phyloP scores from a whole-genome alignment of 2,329 filamentous ascomycete species.

The Exophiala sideris region DNA sequence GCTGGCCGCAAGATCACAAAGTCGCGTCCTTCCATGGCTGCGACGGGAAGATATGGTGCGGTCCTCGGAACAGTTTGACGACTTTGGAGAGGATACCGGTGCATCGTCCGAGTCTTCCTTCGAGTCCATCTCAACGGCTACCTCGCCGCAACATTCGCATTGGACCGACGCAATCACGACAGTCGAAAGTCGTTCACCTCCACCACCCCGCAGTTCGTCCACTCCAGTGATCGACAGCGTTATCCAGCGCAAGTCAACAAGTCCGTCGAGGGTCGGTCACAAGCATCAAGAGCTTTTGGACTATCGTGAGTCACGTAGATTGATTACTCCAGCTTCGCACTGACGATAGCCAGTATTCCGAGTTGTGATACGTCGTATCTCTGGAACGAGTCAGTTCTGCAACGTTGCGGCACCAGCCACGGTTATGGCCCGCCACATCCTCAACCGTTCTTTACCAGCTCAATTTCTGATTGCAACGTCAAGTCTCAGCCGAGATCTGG shows the following conservation, averaged over 20 bases:
- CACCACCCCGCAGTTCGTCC: not conserved
- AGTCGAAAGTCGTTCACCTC: not conserved
- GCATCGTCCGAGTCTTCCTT: conserved; percentile 2
- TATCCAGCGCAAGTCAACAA: not conserved
- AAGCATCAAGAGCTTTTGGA: not conserved
- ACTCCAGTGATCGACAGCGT: not conserved
- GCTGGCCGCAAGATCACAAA: conserved; percentile 10
- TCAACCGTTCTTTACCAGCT: not conserved
- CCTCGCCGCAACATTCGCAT: conserved; percentile 10
- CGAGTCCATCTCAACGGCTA: conserved; percentile 4
- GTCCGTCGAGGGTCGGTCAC: not conserved
- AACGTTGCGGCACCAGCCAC: conserved; percentile 4
- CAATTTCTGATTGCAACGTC: conserved; percentile 11
- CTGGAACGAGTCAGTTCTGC: conserved; percentile 2
- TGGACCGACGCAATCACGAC: not conserved
- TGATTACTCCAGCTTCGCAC: not conserved
- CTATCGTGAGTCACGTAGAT: not conserved
- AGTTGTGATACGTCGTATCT: conserved; percentile 5
- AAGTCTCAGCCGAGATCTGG: conserved; percentile 7
- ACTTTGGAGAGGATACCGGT: not conserved
- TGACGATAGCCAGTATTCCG: conserved; percentile 1
- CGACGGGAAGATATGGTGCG: conserved; percentile 16
- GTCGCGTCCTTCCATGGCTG: conserved; percentile 16
- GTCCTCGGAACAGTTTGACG: not conserved
- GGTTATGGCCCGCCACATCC: conserved; percentile 5